Evolutionary conservation across 306 rosid genomes (phyloP).

Genomic region (Macrotyloma uniflorum): DNA sequence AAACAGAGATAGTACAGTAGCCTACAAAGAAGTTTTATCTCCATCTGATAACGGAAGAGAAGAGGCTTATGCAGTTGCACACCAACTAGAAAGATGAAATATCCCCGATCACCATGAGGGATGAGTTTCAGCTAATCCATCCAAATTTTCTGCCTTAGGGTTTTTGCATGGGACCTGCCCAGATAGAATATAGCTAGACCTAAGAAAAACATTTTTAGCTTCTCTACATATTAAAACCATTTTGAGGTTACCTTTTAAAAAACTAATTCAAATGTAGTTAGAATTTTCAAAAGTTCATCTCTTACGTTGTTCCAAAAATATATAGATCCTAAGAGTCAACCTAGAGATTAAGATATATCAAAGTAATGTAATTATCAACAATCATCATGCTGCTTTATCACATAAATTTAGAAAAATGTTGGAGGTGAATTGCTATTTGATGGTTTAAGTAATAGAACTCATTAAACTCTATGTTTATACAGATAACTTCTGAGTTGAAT

Average conservation of each 20-base stretch:
- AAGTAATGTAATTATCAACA: no score
- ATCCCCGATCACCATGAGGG: conserved; percentile 20
- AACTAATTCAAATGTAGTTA: no score
- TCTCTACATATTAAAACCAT: no score
- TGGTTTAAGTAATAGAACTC: no score
- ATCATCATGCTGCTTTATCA: no score
- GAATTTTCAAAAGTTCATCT: background rate
- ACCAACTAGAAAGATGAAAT: conserved; percentile 21
- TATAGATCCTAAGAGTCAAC: no score
- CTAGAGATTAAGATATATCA: no score
- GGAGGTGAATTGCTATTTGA: background rate
- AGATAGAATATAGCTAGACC: conserved; percentile 1
- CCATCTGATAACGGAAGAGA: background rate
- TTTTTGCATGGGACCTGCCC: background rate
- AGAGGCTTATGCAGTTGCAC: conserved; percentile 18
- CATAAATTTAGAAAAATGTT: no score
- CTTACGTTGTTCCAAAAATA: background rate
- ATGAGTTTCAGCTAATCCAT: conserved; percentile 19
- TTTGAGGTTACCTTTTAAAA: no score
- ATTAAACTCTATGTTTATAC: background rate
- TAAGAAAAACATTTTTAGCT: no score
- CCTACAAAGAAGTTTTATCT: conserved; percentile 19
- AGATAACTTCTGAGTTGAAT: no score
- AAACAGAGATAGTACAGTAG: conserved; percentile 9
- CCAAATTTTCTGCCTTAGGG: background rate